Evolutionary conservation across 208 protist genomes (phyloP).

Genomic region (Leishmania tarentolae): DNA sequence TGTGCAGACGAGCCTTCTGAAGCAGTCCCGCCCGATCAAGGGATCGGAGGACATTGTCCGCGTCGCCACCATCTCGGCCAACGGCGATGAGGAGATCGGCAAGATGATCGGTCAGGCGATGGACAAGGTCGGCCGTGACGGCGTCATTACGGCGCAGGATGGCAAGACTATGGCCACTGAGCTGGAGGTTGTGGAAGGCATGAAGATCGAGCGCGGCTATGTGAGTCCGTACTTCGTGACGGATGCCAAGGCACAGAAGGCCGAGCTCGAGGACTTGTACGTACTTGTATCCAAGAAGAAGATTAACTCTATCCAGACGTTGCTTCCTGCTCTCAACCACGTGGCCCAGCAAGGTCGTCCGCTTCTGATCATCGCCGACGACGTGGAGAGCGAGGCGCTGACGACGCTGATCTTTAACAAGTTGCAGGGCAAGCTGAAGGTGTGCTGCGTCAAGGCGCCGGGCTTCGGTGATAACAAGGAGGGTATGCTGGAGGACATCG

Average conservation of each 20-base stretch:
- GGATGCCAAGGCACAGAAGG: conserved; percentile 96
- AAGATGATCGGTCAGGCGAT: conserved; percentile 98
- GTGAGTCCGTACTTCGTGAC: conserved; percentile 99
- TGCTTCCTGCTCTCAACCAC: conserved; percentile 94
- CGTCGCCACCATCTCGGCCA: conserved; percentile 99
- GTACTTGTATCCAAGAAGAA: conserved; percentile 97
- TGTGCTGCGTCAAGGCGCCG: conserved; percentile 97
- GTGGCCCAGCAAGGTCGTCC: conserved; percentile 81
- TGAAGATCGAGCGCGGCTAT: conserved; percentile 98
- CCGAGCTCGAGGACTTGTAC: conserved; percentile 95
- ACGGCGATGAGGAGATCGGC: conserved; percentile 98
- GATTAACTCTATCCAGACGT: conserved; percentile 89
- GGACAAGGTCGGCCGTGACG: conserved; percentile 99
- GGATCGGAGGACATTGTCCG: conserved; percentile 96
- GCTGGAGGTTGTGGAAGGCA: conserved; percentile 98
- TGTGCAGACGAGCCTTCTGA: conserved; percentile 89
- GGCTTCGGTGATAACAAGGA: conserved; percentile 99
- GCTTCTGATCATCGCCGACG: conserved; percentile 99
- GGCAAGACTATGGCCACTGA: conserved; percentile 98
- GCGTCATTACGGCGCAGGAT: conserved; percentile 99
- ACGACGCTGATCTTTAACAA: conserved; percentile 91
- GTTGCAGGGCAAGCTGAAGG: conserved; percentile 86
- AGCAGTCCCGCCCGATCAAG: conserved; percentile 93
- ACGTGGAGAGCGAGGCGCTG: conserved; percentile 98
- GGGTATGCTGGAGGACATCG: conserved; percentile 98